A percentile compares a stretch with the other conserved stretches of the same genome.
Evolutionary conservation across 345 rosid species (phyloP).

Genomic region (Psidium guajava): DNA sequence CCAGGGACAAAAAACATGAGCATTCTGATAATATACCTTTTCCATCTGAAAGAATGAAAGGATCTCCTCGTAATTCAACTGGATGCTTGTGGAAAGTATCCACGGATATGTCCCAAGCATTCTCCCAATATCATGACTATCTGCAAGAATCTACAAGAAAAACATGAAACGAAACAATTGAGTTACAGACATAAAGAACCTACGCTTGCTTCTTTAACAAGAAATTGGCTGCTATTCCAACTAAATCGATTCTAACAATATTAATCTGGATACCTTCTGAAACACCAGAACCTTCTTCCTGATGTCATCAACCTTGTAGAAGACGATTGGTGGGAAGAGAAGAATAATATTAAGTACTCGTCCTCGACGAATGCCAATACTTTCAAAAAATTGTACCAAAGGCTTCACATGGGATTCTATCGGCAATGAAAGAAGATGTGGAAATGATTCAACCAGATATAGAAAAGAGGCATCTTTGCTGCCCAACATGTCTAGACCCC

Average conservation of each 20-base stretch:
- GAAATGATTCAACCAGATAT: slow-evolving; percentile 71
- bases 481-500: slow-evolving; percentile 70
- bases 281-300: slow-evolving; percentile 32
- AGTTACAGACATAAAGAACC: not conserved
- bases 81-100: slow-evolving; percentile 62
- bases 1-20: not conserved
- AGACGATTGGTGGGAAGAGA: slow-evolving; percentile 61
- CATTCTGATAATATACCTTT: slow-evolving; percentile 33
- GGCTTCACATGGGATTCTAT: slow-evolving; percentile 54
- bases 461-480: slow-evolving; percentile 43
- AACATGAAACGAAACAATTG: not conserved
- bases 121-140: slow-evolving; percentile 38
- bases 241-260: not conserved
- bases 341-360: slow-evolving; percentile 34
- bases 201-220: not conserved
- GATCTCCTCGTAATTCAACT: slow-evolving; percentile 41
- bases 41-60: slow-evolving; percentile 36
- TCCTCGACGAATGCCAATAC: slow-evolving; percentile 35
- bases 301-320: slow-evolving; percentile 23
- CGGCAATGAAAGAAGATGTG: slow-evolving; percentile 56
- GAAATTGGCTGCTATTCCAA: not conserved
- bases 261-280: slow-evolving; percentile 31
- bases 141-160: slow-evolving; percentile 33
- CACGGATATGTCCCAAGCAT: slow-evolving; percentile 73
- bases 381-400: slow-evolving; percentile 37